Conservation (phyloP, 2,329 filamentous ascomycete genomes). For the Pseudocercospora musae region DNA sequence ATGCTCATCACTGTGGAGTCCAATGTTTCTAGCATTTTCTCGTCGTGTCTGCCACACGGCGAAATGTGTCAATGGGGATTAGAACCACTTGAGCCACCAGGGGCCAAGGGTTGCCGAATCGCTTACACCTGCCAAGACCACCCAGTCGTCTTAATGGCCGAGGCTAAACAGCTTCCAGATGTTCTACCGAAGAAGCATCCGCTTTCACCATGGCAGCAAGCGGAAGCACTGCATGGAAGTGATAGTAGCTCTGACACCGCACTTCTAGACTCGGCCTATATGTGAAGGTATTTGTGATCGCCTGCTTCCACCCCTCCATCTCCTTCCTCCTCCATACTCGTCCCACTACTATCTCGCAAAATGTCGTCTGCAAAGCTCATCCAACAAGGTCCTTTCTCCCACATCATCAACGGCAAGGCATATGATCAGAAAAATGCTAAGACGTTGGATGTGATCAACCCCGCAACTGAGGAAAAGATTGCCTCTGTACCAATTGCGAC, state of each 20-base stretch:
- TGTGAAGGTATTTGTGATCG: not conserved
- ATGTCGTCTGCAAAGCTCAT: slow-evolving; percentile 21
- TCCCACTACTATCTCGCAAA: not conserved
- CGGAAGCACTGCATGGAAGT: not conserved
- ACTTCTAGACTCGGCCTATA: not conserved
- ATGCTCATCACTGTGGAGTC: no score
- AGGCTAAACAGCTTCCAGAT: not conserved
- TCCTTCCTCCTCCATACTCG: not conserved
- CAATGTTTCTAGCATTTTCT: no score
- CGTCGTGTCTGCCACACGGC: no score
- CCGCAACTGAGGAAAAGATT: slow-evolving; percentile 35
- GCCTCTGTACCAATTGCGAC: slow-evolving; percentile 37
- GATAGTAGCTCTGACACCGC: not conserved
- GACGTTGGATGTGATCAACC: slow-evolving; percentile 36
- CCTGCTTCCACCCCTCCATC: not conserved
- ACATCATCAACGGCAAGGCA: slow-evolving; percentile 39
- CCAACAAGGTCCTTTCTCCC: slow-evolving; percentile 28
- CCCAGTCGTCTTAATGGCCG: not conserved
- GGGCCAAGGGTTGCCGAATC: not conserved
- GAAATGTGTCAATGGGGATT: no score
- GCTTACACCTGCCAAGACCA: no score
- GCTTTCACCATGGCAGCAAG: not conserved
- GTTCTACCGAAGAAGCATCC: not conserved
- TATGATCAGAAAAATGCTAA: slow-evolving; percentile 28
- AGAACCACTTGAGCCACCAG: no score